Conservation (phyloP, 768 basidiomycete genomes). For the Leccinellum rugosiceps region DNA sequence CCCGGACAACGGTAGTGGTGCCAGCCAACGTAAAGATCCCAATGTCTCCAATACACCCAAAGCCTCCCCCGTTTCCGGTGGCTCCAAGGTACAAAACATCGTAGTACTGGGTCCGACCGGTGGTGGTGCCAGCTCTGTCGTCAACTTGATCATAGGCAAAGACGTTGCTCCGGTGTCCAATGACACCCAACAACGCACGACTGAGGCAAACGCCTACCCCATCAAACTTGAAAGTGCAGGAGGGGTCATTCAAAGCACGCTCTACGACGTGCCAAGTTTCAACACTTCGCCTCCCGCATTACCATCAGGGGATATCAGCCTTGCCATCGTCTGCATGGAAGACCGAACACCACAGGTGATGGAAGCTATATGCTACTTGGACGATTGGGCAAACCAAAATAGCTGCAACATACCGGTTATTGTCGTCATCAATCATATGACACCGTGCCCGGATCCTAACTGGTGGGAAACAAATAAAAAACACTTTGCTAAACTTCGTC, state of each 20-base stretch:
- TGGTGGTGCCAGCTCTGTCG: slow-evolving; percentile 27
- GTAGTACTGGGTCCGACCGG: slow-evolving; percentile 27
- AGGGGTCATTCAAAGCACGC: slow-evolving; percentile 11
- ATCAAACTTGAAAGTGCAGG: slow-evolving; percentile 12
- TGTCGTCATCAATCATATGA: slow-evolving; percentile 20
- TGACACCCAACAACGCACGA: slow-evolving; percentile 17
- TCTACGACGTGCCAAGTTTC: slow-evolving; percentile 26
- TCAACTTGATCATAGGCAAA: slow-evolving; percentile 29
- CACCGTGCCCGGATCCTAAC: slow-evolving; percentile 14
- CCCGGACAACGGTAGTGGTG: neutral
- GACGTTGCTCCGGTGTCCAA: slow-evolving; percentile 19
- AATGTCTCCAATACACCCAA: neutral
- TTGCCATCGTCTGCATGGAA: slow-evolving; percentile 22
- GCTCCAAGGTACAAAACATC: slow-evolving; percentile 10
- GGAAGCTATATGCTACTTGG: slow-evolving; percentile 19
- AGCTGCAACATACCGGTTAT: slow-evolving; percentile 16
- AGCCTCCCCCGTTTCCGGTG: neutral
- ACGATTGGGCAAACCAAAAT: slow-evolving; percentile 17
- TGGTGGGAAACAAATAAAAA: slow-evolving; percentile 25
- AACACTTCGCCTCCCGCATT: slow-evolving; percentile 17
- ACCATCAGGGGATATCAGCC: slow-evolving; percentile 19
- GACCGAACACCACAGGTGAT: slow-evolving; percentile 19
- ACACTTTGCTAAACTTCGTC: slow-evolving; percentile 16
- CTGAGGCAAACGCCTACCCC: slow-evolving; percentile 11
- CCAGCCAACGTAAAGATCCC: neutral